Conservation (phyloP, 257 asterid species). For the Gentiana dahurica region DNA sequence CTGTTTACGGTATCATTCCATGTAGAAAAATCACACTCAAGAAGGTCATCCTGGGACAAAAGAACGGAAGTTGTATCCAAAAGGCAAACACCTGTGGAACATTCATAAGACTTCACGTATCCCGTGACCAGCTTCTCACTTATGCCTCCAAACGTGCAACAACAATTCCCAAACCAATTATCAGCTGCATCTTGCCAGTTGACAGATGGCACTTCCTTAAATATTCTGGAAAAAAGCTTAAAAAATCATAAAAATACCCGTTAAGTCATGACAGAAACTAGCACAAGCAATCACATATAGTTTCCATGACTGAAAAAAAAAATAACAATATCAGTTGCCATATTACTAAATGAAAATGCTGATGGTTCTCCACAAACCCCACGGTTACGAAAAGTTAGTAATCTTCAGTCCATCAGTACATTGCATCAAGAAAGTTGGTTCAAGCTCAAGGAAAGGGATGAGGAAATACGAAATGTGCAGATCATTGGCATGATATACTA, state of each 20-base stretch:
- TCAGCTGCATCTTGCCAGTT: constrained; percentile 94
- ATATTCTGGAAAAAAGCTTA: constrained; percentile 28
- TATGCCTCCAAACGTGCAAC: constrained; percentile 87
- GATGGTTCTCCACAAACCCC: no score
- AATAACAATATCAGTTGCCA: no score
- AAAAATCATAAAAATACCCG: background rate
- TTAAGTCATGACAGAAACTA: background rate
- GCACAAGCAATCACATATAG: no score
- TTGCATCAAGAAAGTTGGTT: background rate
- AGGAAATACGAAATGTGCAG: background rate
- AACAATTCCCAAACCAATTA: constrained; percentile 96
- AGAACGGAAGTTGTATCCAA: constrained; percentile 58
- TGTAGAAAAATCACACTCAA: constrained; percentile 40
- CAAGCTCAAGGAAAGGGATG: background rate
- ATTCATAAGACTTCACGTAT: constrained; percentile 54
- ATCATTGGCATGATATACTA: constrained; percentile 19
- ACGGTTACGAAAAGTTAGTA: no score
- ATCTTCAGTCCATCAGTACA: background rate
- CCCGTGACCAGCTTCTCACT: constrained; percentile 66
- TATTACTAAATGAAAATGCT: no score
- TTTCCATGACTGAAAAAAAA: no score
- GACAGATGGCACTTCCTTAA: constrained; percentile 84
- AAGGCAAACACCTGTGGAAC: constrained; percentile 63
- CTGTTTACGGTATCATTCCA: constrained; percentile 11
- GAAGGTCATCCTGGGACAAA: constrained; percentile 49